These are phyloP conservation scores for Arthonia radiata DNA, from an alignment of 495 filamentous ascomycete genomes.

Conservation along the genomic window DNA sequence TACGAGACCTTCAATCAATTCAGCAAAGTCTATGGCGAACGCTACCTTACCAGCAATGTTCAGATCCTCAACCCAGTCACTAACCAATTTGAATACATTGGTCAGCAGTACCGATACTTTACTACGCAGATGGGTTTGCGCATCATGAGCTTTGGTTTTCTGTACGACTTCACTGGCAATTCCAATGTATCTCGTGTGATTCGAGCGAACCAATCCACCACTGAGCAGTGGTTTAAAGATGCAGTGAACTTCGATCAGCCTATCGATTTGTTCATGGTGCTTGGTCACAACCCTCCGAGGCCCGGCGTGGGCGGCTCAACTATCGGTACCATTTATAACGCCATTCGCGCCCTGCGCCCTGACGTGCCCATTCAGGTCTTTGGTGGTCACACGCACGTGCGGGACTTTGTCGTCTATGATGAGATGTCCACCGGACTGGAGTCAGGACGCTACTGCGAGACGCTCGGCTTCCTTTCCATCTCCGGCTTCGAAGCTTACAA, in stretches of 20 bases:
- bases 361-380: constrained; percentile 16
- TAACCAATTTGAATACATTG: constrained; percentile 13
- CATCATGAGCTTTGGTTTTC: constrained; percentile 19
- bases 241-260: constrained; percentile 12
- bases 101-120: constrained; percentile 17
- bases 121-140: constrained; percentile 12
- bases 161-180: constrained; percentile 16
- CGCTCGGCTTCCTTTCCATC: constrained; percentile 19
- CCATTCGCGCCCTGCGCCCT: constrained; percentile 12
- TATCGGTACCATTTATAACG: constrained; percentile 11
- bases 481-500: constrained; percentile 16
- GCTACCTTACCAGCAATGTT: constrained; percentile 20
- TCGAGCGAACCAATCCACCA: constrained; percentile 10
- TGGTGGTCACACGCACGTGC: constrained; percentile 18
- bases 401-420: constrained; percentile 17
- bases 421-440: constrained; percentile 13
- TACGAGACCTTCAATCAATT: constrained; percentile 15
- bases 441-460: constrained; percentile 19
- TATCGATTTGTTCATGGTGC: constrained; percentile 17
- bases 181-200: constrained; percentile 12
- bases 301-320: constrained; percentile 7
- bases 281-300: constrained; percentile 16
- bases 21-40: constrained; percentile 15
- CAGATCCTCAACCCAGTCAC: constrained; percentile 12
- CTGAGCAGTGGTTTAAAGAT: constrained; percentile 15